These are phyloP conservation scores for Lepidopterella palustris DNA, from an alignment of 495 filamentous ascomycete species.

Conservation along the genomic window DNA sequence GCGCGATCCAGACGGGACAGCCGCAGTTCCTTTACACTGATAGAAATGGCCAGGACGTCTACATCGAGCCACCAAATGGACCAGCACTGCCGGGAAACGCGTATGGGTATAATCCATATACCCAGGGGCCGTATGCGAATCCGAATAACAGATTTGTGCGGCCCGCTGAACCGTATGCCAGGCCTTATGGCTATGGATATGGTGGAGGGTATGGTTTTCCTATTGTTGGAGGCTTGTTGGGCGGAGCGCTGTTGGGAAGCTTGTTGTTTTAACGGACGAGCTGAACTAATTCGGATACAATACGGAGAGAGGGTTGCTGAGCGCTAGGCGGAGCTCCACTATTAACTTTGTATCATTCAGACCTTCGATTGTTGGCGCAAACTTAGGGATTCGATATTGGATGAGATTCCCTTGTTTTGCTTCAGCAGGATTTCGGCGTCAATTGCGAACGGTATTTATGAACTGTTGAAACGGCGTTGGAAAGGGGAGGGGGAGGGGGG, in stretches of 20 bases:
- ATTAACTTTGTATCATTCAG: too few relatives aligned
- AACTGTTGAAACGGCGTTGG: too few relatives aligned
- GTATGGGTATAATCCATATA: constrained; percentile 41
- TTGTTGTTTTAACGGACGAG: constrained; percentile 36
- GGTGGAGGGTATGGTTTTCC: constrained; percentile 41
- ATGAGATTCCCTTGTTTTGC: too few relatives aligned
- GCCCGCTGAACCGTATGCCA: constrained; percentile 39
- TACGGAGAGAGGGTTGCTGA: too few relatives aligned
- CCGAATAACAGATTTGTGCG: constrained; percentile 43
- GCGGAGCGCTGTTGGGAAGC: constrained; percentile 40
- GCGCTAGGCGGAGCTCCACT: too few relatives aligned
- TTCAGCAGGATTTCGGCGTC: too few relatives aligned
- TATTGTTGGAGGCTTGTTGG: constrained; percentile 37
- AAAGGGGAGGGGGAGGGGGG: too few relatives aligned
- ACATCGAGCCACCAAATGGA: constrained; percentile 41
- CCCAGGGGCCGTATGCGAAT: constrained; percentile 35
- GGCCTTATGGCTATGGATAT: constrained; percentile 42
- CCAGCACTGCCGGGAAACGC: constrained; percentile 20
- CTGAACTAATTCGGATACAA: too few relatives aligned
- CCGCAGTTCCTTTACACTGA: constrained; percentile 45
- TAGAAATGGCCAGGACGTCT: constrained; percentile 42
- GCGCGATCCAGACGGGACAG: constrained; percentile 40
- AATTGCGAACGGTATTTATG: too few relatives aligned
- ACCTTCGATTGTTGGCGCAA: too few relatives aligned
- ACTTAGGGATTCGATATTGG: too few relatives aligned